These are phyloP conservation scores for Blastocystis sp. DNA, from an alignment of 352 stramenopile genomes.

Conservation along the genomic window DNA sequence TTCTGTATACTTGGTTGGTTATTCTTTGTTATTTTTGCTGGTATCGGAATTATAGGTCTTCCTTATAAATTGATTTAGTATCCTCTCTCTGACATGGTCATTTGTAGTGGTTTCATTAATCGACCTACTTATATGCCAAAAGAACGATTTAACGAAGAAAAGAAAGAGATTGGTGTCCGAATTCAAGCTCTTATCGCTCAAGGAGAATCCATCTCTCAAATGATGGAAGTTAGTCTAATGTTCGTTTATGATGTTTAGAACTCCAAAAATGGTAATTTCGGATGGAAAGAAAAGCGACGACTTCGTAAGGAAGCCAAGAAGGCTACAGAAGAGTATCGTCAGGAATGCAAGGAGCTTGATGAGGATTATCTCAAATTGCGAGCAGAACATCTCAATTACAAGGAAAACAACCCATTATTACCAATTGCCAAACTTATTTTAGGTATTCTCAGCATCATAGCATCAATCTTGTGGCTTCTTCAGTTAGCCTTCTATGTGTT, in stretches of 20 bases:
- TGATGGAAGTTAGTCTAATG: slow-evolving; percentile 8
- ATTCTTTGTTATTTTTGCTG: slow-evolving; percentile 58
- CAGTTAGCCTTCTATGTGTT: slow-evolving; percentile 59
- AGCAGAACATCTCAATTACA: slow-evolving; percentile 60
- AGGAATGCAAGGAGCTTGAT: slow-evolving; percentile 54
- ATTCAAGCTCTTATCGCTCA: slow-evolving; percentile 41
- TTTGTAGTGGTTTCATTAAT: slow-evolving; percentile 50
- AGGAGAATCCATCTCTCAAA: slow-evolving; percentile 40
- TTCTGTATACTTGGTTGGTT: slow-evolving; percentile 62
- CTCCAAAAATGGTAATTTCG: not conserved
- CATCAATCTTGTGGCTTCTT: slow-evolving; percentile 41
- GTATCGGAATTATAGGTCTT: slow-evolving; percentile 51
- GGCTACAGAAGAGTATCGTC: slow-evolving; percentile 20
- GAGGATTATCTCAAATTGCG: slow-evolving; percentile 57
- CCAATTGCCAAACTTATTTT: slow-evolving; percentile 45
- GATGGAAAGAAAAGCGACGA: slow-evolving; percentile 53
- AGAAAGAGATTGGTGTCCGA: slow-evolving; percentile 28
- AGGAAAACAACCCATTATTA: slow-evolving; percentile 58
- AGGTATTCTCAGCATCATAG: slow-evolving; percentile 45
- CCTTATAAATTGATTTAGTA: slow-evolving; percentile 61
- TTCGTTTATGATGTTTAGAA: not conserved
- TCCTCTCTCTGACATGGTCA: not conserved
- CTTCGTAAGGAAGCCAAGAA: slow-evolving; percentile 56
- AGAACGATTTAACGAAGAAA: slow-evolving; percentile 60
- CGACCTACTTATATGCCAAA: slow-evolving; percentile 60